Evolutionary conservation across 768 basidiomycete genomes (phyloP).

Genomic region (Boletus coccyginus): DNA sequence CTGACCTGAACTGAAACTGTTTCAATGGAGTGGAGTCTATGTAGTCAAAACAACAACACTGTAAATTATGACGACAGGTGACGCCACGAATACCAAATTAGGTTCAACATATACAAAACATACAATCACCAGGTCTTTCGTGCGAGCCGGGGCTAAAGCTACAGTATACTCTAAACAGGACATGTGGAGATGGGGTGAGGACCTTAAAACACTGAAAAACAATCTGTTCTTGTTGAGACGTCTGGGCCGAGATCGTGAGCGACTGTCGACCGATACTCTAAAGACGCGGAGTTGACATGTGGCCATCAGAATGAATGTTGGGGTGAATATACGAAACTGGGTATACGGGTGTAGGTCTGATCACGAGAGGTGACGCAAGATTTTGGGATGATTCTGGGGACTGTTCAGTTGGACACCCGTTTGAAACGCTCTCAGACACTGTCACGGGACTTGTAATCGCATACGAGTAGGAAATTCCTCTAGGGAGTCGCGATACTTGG

Average conservation of each 20-base stretch:
- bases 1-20: neutral
- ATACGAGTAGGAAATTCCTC: constrained; percentile 7
- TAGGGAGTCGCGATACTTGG: constrained; percentile 12
- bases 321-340: constrained; percentile 22
- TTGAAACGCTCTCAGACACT: constrained; percentile 2
- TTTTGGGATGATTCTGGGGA: constrained; percentile 8
- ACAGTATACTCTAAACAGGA: constrained; percentile 15
- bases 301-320: constrained; percentile 10
- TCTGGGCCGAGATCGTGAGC: neutral
- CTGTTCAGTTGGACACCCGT: neutral
- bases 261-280: constrained; percentile 1
- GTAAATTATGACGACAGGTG: neutral
- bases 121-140: neutral
- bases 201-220: constrained; percentile 9
- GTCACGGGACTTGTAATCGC: constrained; percentile 2
- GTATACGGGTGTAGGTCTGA: constrained; percentile 31
- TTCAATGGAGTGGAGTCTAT: neutral
- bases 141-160: constrained; percentile 2
- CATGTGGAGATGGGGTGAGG: constrained; percentile 4
- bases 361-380: constrained; percentile 17
- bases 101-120: constrained; percentile 5
- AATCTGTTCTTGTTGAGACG: neutral
- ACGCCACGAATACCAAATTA: constrained; percentile 3
- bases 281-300: neutral
- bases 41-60: neutral